Percentiles rank a stretch among this genome's conserved stretches.
Evolutionary conservation across 495 filamentous ascomycete genomes (phyloP).

Genomic region (Annulohypoxylon bovei): DNA sequence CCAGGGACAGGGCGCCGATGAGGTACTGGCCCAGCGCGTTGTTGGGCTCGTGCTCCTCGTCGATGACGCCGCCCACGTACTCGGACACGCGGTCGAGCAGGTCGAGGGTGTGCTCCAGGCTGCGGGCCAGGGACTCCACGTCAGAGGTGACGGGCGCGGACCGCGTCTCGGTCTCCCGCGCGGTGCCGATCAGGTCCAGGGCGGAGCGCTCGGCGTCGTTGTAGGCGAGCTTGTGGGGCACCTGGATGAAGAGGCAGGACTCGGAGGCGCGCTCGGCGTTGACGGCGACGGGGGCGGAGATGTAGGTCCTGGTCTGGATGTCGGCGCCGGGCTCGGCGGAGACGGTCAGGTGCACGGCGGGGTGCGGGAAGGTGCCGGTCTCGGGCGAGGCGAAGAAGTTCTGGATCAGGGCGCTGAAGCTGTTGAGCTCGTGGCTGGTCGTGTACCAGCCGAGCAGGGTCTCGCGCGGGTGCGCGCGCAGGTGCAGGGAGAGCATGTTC

Average conservation of each 20-base stretch:
- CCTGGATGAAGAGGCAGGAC: conserved; percentile 94
- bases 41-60: conserved; percentile 71
- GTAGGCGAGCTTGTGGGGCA: conserved; percentile 86
- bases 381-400: conserved; percentile 99
- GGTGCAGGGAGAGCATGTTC: conserved; percentile 93
- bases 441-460: conserved; percentile 98
- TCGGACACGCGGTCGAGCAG: conserved; percentile 89
- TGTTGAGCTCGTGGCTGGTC: conserved; percentile 93
- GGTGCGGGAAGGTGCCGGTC: conserved; percentile 95
- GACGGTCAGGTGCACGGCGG: conserved; percentile 94
- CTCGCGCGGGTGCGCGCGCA: conserved; percentile 93
- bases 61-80: conserved; percentile 84
- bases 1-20: conserved; percentile 87
- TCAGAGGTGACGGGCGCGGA: conserved; percentile 78
- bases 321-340: conserved; percentile 85
- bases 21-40: conserved; percentile 93
- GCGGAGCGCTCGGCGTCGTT: conserved; percentile 92
- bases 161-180: conserved; percentile 80
- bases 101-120: conserved; percentile 82
- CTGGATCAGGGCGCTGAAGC: conserved; percentile 96
- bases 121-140: conserved; percentile 84
- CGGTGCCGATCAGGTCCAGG: conserved; percentile 83
- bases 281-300: conserved; percentile 92
- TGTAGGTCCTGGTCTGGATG: conserved; percentile 88
- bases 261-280: conserved; percentile 94